Evolutionary conservation across 164 flowering plant species (phyloP), one percentile per base, ranked within the genome.

Genomic region (Kingdonia uniflora): DNA sequence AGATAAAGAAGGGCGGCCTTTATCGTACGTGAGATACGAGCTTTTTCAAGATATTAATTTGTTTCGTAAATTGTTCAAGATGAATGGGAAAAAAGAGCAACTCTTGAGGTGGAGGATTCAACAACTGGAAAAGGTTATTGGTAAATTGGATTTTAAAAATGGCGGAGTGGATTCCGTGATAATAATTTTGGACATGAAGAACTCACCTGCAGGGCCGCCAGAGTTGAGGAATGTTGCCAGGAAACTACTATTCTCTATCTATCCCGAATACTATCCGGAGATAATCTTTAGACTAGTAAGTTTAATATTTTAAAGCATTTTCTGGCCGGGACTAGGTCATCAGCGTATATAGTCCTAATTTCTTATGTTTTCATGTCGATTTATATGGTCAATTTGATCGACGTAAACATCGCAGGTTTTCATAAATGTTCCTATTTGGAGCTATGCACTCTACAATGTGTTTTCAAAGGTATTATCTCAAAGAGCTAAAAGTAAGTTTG

Each of bases 361-460:
- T n/a, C n/a, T n/a, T n/a, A n/a, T n/a, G n/a, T n/a, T n/a, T 29
- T 29, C 35, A 29, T n/a, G n/a, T 29, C 35, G 8, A 29, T 29
- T 29, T 29, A 29, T 29, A 29, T 29, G 4, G 8, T 29, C 8
- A 29, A 29, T 29, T 29, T 29, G 35, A 29, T 29, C 35, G n/a
- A n/a, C n/a, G n/a, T n/a, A n/a, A n/a, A n/a, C n/a, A n/a, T n/a
- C 8, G 35, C 73, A 87, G 97, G 69, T 87, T 14, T 19, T 80
- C 19, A 65, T 90, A 48, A 82, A 90, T 51, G 91, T 75, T 21
- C 95, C 95, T 0, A 65, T 80, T 8, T 84, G 95, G 87, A 73
- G 66, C 61, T 70, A 74, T 23, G 64, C 75, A 1, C 59, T 61
- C 52, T 77, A 78, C 51, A 49, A 68, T 12, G 3, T 80, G 16